Percentiles rank a stretch among this genome's conserved stretches.
Conservation (phyloP, 2,329 filamentous ascomycete species). For the Aspergillus sp. region DNA sequence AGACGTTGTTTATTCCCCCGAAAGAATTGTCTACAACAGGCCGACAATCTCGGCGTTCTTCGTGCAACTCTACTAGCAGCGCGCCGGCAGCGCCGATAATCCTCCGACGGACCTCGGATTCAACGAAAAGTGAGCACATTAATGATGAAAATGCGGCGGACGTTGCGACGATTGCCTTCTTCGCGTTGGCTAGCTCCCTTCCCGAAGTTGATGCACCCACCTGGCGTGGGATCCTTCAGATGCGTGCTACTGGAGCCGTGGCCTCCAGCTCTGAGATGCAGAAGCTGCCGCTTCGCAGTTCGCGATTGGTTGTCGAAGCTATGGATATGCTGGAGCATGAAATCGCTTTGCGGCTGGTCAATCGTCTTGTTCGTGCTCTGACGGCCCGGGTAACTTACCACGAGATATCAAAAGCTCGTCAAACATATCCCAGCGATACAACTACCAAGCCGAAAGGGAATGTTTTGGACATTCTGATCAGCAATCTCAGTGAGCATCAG, state of each 20-base stretch:
- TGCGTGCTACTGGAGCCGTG: slow-evolving; percentile 39
- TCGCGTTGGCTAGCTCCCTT: slow-evolving; percentile 37
- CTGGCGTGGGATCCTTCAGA: slow-evolving; percentile 42
- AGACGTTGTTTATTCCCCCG: slow-evolving; percentile 39
- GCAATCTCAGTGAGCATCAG: slow-evolving; percentile 32
- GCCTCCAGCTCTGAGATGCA: slow-evolving; percentile 37
- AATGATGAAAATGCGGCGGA: slow-evolving; percentile 39
- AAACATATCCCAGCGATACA: slow-evolving; percentile 25
- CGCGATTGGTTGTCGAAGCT: slow-evolving; percentile 29
- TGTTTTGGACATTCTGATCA: slow-evolving; percentile 36
- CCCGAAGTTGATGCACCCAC: slow-evolving; percentile 34
- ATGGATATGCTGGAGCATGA: slow-evolving; percentile 51
- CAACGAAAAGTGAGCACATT: slow-evolving; percentile 28
- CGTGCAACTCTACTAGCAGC: slow-evolving; percentile 24
- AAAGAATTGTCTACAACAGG: slow-evolving; percentile 30
- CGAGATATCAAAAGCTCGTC: slow-evolving; percentile 44
- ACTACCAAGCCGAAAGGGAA: slow-evolving; percentile 27
- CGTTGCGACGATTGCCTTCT: slow-evolving; percentile 36
- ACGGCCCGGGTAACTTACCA: slow-evolving; percentile 49
- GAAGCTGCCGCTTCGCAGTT: slow-evolving; percentile 28
- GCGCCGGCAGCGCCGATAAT: slow-evolving; percentile 22
- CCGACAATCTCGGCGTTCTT: slow-evolving; percentile 30
- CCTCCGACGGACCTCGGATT: slow-evolving; percentile 25
- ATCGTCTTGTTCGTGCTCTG: slow-evolving; percentile 49
- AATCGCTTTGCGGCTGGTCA: slow-evolving; percentile 49